These are phyloP conservation scores for Penicillium sp. DNA, from an alignment of 2,329 filamentous ascomycete species.

Conservation along the genomic window DNA sequence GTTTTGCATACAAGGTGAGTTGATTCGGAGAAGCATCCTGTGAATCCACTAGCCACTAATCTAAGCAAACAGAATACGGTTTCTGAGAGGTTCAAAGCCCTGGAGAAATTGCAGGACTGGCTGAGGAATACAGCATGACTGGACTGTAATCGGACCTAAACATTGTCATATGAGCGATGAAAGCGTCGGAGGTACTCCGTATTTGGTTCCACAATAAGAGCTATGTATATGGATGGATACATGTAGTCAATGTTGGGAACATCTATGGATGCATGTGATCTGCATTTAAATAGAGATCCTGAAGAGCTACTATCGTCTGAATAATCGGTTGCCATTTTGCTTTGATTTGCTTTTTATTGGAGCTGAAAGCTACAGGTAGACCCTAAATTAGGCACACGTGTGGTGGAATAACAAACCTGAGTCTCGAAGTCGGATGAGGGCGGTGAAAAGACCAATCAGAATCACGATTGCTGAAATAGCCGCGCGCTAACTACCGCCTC, in stretches of 20 bases:
- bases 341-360: background rate
- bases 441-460: background rate
- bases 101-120: background rate
- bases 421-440: no score
- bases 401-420: no score
- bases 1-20: background rate
- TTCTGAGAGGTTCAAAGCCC: background rate
- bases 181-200: background rate
- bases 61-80: background rate
- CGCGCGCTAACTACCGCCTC: background rate
- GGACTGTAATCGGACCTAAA: background rate
- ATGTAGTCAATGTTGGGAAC: background rate
- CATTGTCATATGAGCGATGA: background rate
- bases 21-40: background rate
- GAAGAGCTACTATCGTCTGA: background rate
- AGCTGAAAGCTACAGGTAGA: no score
- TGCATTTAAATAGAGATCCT: background rate
- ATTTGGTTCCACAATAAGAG: background rate
- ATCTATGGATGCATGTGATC: background rate
- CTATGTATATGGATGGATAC: background rate
- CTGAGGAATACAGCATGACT: conserved; percentile 4
- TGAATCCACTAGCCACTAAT: background rate
- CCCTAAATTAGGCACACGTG: background rate
- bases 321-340: background rate
- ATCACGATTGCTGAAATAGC: background rate